Conservation (phyloP, 352 stramenopile genomes). For the Pythium angustatum region DNA sequence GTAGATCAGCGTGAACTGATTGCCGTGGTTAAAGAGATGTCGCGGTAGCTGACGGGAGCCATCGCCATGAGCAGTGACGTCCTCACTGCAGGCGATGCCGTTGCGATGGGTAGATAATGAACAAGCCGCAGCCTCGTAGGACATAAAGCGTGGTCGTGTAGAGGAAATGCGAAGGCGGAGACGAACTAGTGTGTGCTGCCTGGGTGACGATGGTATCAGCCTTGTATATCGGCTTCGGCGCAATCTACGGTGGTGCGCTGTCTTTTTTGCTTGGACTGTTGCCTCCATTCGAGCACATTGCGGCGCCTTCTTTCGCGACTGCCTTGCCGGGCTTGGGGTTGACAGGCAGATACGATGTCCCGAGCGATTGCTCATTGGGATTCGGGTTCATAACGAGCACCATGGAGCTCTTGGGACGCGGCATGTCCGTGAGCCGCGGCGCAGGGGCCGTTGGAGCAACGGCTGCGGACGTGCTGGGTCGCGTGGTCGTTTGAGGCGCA, state of each 20-base stretch:
- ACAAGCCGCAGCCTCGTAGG: too few relatives aligned
- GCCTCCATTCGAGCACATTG: background rate
- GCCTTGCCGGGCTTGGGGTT: constrained; percentile 19
- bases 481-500: background rate
- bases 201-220: too few relatives aligned
- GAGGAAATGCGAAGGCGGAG: too few relatives aligned
- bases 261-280: constrained; percentile 18
- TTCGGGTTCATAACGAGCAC: constrained; percentile 32
- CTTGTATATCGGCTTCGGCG: too few relatives aligned
- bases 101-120: too few relatives aligned
- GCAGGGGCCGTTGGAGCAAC: constrained; percentile 20
- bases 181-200: too few relatives aligned
- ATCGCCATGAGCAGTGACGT: too few relatives aligned
- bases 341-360: constrained; percentile 29
- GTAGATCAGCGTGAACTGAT: too few relatives aligned
- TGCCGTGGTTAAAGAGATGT: too few relatives aligned
- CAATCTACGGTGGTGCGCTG: background rate
- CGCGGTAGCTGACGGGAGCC: too few relatives aligned
- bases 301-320: background rate
- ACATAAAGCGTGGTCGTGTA: too few relatives aligned
- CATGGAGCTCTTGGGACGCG: constrained; percentile 23
- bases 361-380: constrained; percentile 30
- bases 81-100: too few relatives aligned
- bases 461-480: constrained; percentile 8
- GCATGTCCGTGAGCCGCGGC: constrained; percentile 9